Evolutionary conservation across 1,139 yeast species (phyloP).

Genomic region (Spencermartinsiella ligniputridi): DNA sequence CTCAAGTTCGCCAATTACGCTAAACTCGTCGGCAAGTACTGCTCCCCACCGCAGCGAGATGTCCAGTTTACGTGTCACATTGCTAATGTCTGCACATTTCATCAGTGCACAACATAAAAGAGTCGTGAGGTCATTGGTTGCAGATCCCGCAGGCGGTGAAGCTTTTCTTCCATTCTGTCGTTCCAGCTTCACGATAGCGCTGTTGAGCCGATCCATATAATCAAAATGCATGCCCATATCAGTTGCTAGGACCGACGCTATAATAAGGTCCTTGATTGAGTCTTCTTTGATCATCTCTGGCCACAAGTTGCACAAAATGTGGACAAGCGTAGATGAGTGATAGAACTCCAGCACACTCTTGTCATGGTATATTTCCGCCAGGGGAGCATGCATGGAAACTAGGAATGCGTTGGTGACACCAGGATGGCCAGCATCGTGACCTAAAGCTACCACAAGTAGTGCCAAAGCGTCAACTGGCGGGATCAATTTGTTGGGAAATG

Average conservation of each 20-base stretch:
- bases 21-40: constrained; percentile 70
- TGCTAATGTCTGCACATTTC: constrained; percentile 92
- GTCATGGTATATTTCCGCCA: constrained; percentile 58
- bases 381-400: constrained; percentile 57
- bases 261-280: constrained; percentile 12
- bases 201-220: background rate
- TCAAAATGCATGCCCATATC: background rate
- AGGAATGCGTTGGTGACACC: constrained; percentile 83
- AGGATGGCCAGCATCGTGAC: constrained; percentile 96
- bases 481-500: background rate
- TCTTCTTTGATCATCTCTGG: constrained; percentile 42
- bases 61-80: constrained; percentile 74
- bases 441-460: constrained; percentile 75
- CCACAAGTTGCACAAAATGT: constrained; percentile 59
- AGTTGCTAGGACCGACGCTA: background rate
- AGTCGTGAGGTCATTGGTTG: constrained; percentile 45
- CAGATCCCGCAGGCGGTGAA: constrained; percentile 57
- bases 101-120: constrained; percentile 65
- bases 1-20: constrained; percentile 59
- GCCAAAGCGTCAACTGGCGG: constrained; percentile 49
- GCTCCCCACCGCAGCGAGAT: constrained; percentile 86
- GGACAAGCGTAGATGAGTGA: constrained; percentile 70
- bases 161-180: background rate
- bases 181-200: background rate
- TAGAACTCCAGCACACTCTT: constrained; percentile 76